Conservation (phyloP, 257 asterid species). For the Solanum chiquidenum region DNA sequence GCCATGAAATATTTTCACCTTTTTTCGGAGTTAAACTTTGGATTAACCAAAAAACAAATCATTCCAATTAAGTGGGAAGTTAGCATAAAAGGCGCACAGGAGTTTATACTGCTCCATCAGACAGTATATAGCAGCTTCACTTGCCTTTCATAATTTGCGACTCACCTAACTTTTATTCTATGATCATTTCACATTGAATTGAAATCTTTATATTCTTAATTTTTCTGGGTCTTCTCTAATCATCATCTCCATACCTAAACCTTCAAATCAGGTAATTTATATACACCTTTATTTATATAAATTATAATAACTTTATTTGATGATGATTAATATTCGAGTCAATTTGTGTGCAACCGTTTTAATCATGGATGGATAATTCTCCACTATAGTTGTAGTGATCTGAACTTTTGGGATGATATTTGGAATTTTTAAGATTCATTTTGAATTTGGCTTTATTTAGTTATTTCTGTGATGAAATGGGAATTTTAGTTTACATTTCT, state of each 20-base stretch:
- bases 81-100: not conserved
- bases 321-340: not conserved
- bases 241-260: not conserved
- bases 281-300: not conserved
- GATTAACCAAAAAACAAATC: too few relatives aligned
- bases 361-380: too few relatives aligned
- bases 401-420: not conserved
- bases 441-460: not conserved
- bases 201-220: not conserved
- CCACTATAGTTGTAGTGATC: too few relatives aligned
- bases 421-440: not conserved
- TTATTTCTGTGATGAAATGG: not conserved
- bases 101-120: not conserved
- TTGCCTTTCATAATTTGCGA: not conserved
- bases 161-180: not conserved
- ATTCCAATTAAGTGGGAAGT: not conserved
- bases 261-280: not conserved
- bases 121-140: not conserved
- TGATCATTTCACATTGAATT: not conserved
- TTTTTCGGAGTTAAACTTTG: too few relatives aligned
- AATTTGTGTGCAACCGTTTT: not conserved
- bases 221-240: not conserved
- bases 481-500: not conserved
- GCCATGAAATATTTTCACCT: too few relatives aligned
- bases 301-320: not conserved